phyloP scores from a whole-genome alignment of 192 early-diverging fungal species.

The Haplosporangium gracile region DNA sequence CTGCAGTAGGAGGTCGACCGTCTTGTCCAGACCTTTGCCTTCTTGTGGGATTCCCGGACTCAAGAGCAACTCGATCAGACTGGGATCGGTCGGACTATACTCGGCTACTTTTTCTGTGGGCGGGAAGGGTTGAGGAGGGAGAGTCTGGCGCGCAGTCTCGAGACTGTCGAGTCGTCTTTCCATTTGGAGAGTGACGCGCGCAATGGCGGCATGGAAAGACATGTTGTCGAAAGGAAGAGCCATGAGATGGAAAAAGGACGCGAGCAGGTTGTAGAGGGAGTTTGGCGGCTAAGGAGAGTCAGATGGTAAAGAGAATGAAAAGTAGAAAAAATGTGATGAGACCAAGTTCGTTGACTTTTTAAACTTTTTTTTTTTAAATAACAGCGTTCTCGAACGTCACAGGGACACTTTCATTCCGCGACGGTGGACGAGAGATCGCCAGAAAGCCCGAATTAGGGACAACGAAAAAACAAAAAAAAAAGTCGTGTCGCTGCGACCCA shows the following conservation, averaged over 20 bases:
- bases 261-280: too few relatives aligned
- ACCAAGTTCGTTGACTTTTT: neutral
- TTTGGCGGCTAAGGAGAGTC: neutral
- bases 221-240: slow-evolving; percentile 16
- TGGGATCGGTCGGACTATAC: neutral
- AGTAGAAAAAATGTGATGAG: neutral
- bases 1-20: slow-evolving; percentile 17
- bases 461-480: neutral
- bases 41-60: neutral
- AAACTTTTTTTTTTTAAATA: neutral
- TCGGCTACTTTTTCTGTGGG: neutral
- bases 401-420: neutral
- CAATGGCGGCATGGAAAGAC: neutral
- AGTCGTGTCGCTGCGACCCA: neutral
- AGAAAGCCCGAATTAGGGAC: neutral
- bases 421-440: too few relatives aligned
- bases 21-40: slow-evolving; percentile 17
- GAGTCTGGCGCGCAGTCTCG: slow-evolving; percentile 13
- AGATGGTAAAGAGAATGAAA: neutral
- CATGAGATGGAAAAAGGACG: neutral
- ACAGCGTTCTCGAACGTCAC: neutral
- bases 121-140: slow-evolving; percentile 30
- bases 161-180: slow-evolving; percentile 4
- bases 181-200: slow-evolving; percentile 18
- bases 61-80: neutral